Conservation (phyloP, 1,284 basidiomycete genomes). For the Papiliotrema terrestris region DNA sequence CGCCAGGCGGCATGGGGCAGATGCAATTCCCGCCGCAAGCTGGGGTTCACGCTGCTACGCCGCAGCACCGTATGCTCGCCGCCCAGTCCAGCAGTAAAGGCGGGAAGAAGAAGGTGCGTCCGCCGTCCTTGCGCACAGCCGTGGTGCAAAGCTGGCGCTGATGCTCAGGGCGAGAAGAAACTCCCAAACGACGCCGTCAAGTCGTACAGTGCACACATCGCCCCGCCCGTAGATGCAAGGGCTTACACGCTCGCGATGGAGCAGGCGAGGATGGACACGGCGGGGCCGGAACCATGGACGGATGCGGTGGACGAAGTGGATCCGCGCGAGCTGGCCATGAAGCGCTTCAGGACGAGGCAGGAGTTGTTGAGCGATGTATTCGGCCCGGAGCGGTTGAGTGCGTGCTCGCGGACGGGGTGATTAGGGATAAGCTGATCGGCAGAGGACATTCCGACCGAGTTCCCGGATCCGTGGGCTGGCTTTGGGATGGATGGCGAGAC, state of each 20-base stretch:
- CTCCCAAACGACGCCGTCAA: background rate
- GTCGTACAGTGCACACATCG: background rate
- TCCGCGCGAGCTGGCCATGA: conserved; percentile 42
- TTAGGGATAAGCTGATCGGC: background rate
- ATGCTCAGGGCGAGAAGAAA: too few species aligned
- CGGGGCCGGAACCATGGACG: conserved; percentile 37
- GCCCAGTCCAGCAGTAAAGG: too few species aligned
- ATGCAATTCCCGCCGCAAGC: background rate
- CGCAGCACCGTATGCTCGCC: too few species aligned
- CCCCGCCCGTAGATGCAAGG: background rate
- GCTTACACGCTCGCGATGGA: too few species aligned
- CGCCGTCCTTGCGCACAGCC: too few species aligned
- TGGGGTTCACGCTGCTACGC: too few species aligned
- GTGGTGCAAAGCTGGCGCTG: too few species aligned
- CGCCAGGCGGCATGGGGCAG: background rate
- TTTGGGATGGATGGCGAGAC: conserved; percentile 34
- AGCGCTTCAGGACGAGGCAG: conserved; percentile 38
- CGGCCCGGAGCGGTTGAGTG: conserved; percentile 41
- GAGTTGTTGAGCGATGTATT: conserved; percentile 44
- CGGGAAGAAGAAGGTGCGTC: too few species aligned
- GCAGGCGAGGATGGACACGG: background rate
- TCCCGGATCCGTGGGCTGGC: conserved; percentile 34
- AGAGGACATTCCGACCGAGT: conserved; percentile 25
- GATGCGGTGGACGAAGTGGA: conserved; percentile 44
- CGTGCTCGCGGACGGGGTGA: conserved; percentile 9